phyloP scores from a whole-genome alignment of 495 filamentous ascomycete genomes.

The Schizothecium vesticola region DNA sequence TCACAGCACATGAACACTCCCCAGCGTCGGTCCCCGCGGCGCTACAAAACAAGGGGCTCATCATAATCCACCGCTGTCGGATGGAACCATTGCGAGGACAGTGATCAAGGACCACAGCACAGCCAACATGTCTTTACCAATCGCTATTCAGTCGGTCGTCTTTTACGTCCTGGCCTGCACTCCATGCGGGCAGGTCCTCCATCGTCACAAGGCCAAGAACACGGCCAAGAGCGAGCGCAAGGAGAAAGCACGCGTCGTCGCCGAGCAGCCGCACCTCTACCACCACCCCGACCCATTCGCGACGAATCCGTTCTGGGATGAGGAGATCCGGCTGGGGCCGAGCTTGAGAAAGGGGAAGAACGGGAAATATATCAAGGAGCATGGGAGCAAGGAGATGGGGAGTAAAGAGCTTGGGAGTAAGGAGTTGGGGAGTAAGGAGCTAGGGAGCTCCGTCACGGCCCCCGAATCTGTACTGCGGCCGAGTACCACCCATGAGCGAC shows the following conservation, averaged over 20 bases:
- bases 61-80: neutral
- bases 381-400: slow-evolving; percentile 30
- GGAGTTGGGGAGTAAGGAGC: slow-evolving; percentile 30
- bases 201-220: slow-evolving; percentile 60
- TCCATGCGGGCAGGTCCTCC: slow-evolving; percentile 62
- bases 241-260: slow-evolving; percentile 53
- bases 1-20: neutral
- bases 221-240: slow-evolving; percentile 56
- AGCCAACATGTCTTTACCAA: slow-evolving; percentile 47
- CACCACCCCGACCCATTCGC: slow-evolving; percentile 74
- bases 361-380: slow-evolving; percentile 44
- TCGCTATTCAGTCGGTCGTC: slow-evolving; percentile 68
- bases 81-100: neutral
- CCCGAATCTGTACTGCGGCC: neutral
- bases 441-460: slow-evolving; percentile 22
- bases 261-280: slow-evolving; percentile 66
- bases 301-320: slow-evolving; percentile 80
- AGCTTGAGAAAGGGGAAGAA: slow-evolving; percentile 58
- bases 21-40: neutral
- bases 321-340: slow-evolving; percentile 78
- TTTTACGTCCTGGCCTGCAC: slow-evolving; percentile 84
- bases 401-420: slow-evolving; percentile 35
- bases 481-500: neutral
- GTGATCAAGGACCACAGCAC: neutral
- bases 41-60: neutral